Base-by-base conservation (phyloP, 208 protist genomes). In the Crithidia thermophila region DNA sequence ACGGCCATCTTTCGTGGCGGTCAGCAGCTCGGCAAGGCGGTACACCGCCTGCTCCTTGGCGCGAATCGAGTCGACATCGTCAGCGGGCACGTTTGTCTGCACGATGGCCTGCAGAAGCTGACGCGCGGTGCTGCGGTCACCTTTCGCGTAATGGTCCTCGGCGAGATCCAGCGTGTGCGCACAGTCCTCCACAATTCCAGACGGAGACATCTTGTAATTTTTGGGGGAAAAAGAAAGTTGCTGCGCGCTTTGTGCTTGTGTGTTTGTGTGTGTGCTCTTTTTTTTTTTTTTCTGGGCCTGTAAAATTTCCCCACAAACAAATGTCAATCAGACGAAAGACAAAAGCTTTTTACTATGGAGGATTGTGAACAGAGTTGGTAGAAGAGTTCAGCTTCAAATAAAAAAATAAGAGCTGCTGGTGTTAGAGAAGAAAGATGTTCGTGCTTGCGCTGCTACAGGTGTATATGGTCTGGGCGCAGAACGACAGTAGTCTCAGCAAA, bases 41-140 rank as follows among this genome's bases (percentile, higher is more conserved):
- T 93, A 90, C n/a, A 95, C 71, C 7, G 90, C 81, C 45, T 84
- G 84, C 77, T 95, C 90, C 81, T 93, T 93, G 4, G 76, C 79
- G 11, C 82, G 87, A 42, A 95, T 81, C 5, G 62, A 79, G 46
- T 87, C 83, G 1, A 72, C 75, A 40, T 91, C 82, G 47, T 95
- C 90, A 1, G 71, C 58, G 9, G 51, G 62, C 9, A 92, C 61
- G 20, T 66, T 68, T 0, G 77, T 71, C 1, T 40, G 21, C 11
- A 92, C 71, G 53, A 93, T 81, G 13, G 69, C 58, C 43, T 90
- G 73, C 37, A 91, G 65, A 10, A 88, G 72, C 36, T 50, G 45
- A 21, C 81, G 79, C 0, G 87, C 86, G 34, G 82, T 74, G 6
- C 60, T n/a, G n/a, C 86, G 78, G 57, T 91, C 78, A 21, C 85